Evolutionary conservation across 2,329 filamentous ascomycete species (phyloP).

Genomic region (Verticillium nonalfalfae): DNA sequence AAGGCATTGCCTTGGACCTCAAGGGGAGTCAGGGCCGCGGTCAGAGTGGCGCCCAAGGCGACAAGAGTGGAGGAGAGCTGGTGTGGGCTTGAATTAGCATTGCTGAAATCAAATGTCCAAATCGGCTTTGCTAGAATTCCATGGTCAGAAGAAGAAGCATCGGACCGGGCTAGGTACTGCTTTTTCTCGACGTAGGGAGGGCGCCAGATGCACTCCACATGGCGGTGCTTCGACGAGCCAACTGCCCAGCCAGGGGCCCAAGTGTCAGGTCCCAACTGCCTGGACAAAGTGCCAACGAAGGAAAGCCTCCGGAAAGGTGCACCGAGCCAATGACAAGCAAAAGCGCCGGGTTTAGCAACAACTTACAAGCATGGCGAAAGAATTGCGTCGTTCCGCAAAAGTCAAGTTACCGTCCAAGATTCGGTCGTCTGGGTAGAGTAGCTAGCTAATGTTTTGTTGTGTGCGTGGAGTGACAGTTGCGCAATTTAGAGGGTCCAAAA

Average conservation of each 20-base stretch:
- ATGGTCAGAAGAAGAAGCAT: too few species aligned
- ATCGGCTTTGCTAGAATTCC: too few species aligned
- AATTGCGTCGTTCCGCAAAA: not conserved
- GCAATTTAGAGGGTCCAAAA: not conserved
- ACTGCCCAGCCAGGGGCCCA: not conserved
- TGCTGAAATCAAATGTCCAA: not conserved
- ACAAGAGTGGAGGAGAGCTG: conserved; percentile 30
- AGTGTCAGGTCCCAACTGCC: not conserved
- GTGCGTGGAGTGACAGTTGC: not conserved
- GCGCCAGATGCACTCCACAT: too few species aligned
- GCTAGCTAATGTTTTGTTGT: not conserved
- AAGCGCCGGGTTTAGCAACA: not conserved
- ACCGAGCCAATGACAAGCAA: not conserved
- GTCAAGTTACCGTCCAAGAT: not conserved
- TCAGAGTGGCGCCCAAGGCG: conserved; percentile 45
- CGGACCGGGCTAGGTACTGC: too few species aligned
- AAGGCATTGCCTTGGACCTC: conserved; percentile 52
- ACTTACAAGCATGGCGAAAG: not conserved
- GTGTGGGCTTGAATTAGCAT: not conserved
- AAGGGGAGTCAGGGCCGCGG: conserved; percentile 50
- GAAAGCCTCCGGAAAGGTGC: not conserved
- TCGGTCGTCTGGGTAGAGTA: not conserved
- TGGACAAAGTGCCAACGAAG: not conserved
- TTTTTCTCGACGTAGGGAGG: too few species aligned
- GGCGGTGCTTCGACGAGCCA: too few species aligned